phyloP scores from a whole-genome alignment of 108 stramenopile species.

The Aurantiochytrium sp. region DNA sequence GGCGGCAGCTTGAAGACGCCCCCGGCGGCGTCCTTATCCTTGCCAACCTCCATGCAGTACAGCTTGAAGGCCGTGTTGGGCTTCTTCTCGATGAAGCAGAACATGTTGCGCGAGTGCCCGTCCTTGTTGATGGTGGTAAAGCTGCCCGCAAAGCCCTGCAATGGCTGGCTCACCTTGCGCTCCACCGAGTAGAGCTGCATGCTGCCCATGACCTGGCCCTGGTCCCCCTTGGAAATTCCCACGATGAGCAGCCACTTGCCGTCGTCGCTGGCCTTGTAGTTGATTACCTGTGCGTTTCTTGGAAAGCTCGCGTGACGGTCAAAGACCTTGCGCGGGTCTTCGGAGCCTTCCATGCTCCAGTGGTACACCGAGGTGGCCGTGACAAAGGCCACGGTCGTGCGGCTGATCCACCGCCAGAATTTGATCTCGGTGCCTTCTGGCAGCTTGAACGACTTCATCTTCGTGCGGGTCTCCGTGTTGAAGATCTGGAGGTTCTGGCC shows the following conservation, averaged over 20 bases:
- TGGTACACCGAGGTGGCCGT: constrained; percentile 89
- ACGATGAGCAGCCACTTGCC: constrained; percentile 93
- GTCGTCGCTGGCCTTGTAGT: constrained; percentile 90
- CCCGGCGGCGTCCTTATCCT: constrained; percentile 83
- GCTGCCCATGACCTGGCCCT: constrained; percentile 76
- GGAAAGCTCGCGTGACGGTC: constrained; percentile 85
- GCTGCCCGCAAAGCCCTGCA: constrained; percentile 87
- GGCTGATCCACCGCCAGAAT: constrained; percentile 92
- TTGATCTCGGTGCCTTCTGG: constrained; percentile 67
- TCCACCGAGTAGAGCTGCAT: constrained; percentile 98
- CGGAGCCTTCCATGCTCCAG: constrained; percentile 74
- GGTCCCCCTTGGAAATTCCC: constrained; percentile 75
- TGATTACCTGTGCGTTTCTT: constrained; percentile 87
- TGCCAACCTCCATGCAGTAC: constrained; percentile 96
- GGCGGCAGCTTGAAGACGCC: constrained; percentile 80
- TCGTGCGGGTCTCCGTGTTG: constrained; percentile 85
- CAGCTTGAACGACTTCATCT: constrained; percentile 86
- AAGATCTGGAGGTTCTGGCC: constrained; percentile 80
- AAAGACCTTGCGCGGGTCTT: constrained; percentile 80
- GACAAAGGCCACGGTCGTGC: constrained; percentile 82
- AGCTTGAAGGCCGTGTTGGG: constrained; percentile 72
- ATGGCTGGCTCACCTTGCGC: constrained; percentile 87
- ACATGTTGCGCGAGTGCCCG: constrained; percentile 83
- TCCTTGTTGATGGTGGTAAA: constrained; percentile 74
- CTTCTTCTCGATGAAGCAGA: constrained; percentile 96